Base-by-base conservation (phyloP, 257 asterid species). In the Nicotiana obtusifolia region DNA sequence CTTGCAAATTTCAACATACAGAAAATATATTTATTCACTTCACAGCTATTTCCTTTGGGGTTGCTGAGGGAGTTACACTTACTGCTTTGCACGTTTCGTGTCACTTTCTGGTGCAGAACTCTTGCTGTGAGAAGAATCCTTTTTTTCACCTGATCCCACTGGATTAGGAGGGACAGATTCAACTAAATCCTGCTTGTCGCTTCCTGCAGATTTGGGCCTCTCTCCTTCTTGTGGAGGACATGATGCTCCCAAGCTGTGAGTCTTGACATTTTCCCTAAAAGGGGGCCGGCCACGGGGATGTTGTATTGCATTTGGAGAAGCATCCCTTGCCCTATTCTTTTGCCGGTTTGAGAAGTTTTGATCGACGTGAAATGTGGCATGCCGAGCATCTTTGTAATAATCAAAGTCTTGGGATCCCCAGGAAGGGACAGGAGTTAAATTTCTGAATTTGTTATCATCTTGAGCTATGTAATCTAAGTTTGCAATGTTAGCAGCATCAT, bases 1-100 rank as follows among this genome's bases (percentile, higher is more conserved):
- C 62, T 56, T 56, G 24, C 62, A 56, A 56, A 19, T 67, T 8
- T 67, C 54, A 67, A 67, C 53, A 67, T 67, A 35, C 54, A 17
- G 54, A 35, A 10, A 67, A 35, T 67, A 67, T 19, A 4, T 26
- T 33, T 28, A 15, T 31, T 64, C 62, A 28, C 71, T 35, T 35
- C 56, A 37, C 56, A 26, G 33, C 75, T 59, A 61, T 30, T 78
- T 78, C 28, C 56, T 64, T 78, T 56, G 67, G 71, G 54, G 28
- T 65, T 17, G 79, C 59, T 67, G 82, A 73, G 85, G 47, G 52
- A 73, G 65, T 80, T 78, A 67, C 69, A 85, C 98, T 47, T 92
- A 95, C 99, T 95, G 99, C 84, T 95, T 95, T 64, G 97, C 95
- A 62, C 97, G 94, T 86, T 91, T 92, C 62, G 92, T 89, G 87